Percentiles rank a stretch among this genome's conserved stretches.
These are phyloP conservation scores for Graphiopsis chlorocephala DNA, from an alignment of 2,329 filamentous ascomycete genomes.

Conservation along the genomic window DNA sequence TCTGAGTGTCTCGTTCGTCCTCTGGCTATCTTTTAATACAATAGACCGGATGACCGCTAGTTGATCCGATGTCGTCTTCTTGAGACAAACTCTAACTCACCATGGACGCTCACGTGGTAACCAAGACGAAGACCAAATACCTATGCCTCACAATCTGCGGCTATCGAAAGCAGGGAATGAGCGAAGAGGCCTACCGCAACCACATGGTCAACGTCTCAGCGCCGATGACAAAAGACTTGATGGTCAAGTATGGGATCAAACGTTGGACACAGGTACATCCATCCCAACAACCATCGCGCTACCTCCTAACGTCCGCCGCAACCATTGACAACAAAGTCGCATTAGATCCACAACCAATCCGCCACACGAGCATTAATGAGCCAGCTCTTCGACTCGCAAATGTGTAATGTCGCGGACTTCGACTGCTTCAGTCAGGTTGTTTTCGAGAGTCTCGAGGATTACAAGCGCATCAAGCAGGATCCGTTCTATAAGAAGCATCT, in stretches of 20 bases:
- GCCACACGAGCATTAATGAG: slow-evolving; percentile 41
- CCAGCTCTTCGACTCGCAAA: slow-evolving; percentile 45
- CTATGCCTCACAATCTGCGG: slow-evolving; percentile 47
- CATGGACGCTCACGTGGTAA: not conserved
- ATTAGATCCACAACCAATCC: slow-evolving; percentile 43
- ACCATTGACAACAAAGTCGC: not conserved
- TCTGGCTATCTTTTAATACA: too few species aligned
- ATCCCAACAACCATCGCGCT: not conserved
- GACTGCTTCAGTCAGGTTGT: slow-evolving; percentile 52
- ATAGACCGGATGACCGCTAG: too few species aligned
- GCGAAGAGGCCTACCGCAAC: slow-evolving; percentile 46
- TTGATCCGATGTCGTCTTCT: too few species aligned
- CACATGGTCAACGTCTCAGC: slow-evolving; percentile 50
- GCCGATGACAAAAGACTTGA: slow-evolving; percentile 47
- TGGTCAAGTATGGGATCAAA: slow-evolving; percentile 50
- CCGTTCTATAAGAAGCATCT: slow-evolving; percentile 49
- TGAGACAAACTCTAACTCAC: not conserved
- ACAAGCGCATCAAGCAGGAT: slow-evolving; percentile 49
- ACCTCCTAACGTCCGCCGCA: not conserved
- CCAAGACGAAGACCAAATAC: not conserved
- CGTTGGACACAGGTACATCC: slow-evolving; percentile 44
- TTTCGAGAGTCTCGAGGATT: slow-evolving; percentile 46
- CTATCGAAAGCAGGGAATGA: slow-evolving; percentile 49
- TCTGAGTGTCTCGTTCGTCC: too few species aligned
- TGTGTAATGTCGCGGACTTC: slow-evolving; percentile 50